Conservation (phyloP, 2,329 filamentous ascomycete species). For the Penicillium thymicola region DNA sequence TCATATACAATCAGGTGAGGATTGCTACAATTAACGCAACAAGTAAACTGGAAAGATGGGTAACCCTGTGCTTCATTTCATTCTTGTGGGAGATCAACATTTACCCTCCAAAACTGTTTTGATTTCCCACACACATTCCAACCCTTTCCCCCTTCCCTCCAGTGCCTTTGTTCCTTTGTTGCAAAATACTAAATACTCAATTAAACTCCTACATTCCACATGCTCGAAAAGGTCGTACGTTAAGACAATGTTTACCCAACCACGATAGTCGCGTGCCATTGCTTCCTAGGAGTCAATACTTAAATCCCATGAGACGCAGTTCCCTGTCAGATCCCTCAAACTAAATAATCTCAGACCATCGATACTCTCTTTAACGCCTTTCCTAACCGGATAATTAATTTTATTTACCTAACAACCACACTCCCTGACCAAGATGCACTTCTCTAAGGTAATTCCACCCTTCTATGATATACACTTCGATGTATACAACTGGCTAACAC, state of each 20-base stretch:
- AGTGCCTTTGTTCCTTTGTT: neutral
- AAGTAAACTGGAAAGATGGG: neutral
- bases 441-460: constrained; percentile 16
- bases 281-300: constrained; percentile 3
- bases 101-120: neutral
- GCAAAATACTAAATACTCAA: neutral
- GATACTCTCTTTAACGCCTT: constrained; percentile 5
- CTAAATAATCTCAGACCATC: neutral
- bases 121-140: constrained; percentile 16
- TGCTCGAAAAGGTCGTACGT: neutral
- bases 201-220: constrained; percentile 12
- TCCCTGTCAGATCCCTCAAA: neutral
- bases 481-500: neutral
- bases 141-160: constrained; percentile 5
- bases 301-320: constrained; percentile 13
- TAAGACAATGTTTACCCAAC: constrained; percentile 10
- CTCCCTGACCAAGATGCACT: constrained; percentile 18
- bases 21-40: neutral
- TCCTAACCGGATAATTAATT: neutral
- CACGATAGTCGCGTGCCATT: constrained; percentile 5
- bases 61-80: neutral
- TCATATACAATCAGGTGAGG: neutral
- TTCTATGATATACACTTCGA: neutral
- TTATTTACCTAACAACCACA: neutral
- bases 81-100: neutral